Evolutionary conservation across 164 flowering plant genomes (phyloP).

Genomic region (Annona cherimola): DNA sequence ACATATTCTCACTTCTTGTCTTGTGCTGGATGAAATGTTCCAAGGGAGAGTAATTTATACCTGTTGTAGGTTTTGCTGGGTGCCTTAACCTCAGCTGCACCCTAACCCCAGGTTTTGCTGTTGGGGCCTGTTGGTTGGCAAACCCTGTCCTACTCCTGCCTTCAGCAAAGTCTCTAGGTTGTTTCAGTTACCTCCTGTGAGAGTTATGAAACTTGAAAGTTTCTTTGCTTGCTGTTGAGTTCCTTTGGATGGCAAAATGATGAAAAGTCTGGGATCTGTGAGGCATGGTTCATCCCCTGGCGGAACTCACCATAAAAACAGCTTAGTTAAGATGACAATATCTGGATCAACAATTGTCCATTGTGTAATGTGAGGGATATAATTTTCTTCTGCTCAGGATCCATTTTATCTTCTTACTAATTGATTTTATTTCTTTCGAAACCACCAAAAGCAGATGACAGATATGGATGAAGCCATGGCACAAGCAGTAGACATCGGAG

Average conservation of each 20-base stretch:
- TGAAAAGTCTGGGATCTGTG: not conserved
- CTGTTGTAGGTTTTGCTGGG: not conserved
- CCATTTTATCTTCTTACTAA: not conserved
- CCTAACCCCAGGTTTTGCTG: no score
- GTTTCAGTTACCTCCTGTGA: not conserved
- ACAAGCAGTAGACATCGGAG: conserved; percentile 93
- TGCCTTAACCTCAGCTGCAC: no score
- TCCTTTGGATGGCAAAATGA: not conserved
- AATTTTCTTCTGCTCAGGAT: not conserved
- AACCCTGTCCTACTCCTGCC: no score
- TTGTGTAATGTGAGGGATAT: not conserved
- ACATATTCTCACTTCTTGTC: not conserved
- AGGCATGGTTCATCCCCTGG: not conserved
- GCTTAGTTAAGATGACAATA: not conserved
- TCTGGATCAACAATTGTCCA: not conserved
- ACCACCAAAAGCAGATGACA: conserved; percentile 32
- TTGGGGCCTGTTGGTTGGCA: no score
- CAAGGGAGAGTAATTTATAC: not conserved
- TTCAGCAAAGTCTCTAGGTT: no score
- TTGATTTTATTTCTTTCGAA: not conserved
- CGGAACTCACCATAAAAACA: not conserved
- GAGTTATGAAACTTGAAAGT: not conserved
- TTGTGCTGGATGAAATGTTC: not conserved
- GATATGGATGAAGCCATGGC: conserved; percentile 98
- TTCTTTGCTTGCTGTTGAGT: not conserved